These are phyloP conservation scores for Geosmithia putterillii DNA, from an alignment of 2,329 filamentous ascomycete species.

Conservation along the genomic window DNA sequence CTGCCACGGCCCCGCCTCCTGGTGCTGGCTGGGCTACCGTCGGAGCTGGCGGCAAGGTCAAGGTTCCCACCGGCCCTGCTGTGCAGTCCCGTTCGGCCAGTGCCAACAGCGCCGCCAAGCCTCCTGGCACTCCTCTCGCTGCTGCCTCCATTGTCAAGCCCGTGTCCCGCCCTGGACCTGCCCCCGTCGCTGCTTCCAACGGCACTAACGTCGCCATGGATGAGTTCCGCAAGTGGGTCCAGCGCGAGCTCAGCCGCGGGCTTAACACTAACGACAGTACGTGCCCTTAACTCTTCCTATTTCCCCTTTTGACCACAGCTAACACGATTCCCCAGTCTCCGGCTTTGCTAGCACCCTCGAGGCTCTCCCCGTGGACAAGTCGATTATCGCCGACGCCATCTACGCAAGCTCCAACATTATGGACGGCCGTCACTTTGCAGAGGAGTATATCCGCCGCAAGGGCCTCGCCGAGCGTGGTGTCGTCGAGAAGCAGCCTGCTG, in stretches of 20 bases:
- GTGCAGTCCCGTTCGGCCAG: constrained; percentile 34
- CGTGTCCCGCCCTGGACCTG: constrained; percentile 30
- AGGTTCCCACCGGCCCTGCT: constrained; percentile 52
- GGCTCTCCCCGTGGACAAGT: constrained; percentile 61
- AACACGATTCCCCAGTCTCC: constrained; percentile 45
- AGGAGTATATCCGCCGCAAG: constrained; percentile 88
- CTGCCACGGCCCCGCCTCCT: constrained; percentile 26
- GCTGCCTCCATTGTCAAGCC: constrained; percentile 35
- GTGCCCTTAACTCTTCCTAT: constrained; percentile 13
- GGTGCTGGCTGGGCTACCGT: constrained; percentile 79
- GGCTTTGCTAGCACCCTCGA: constrained; percentile 68
- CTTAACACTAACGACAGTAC: constrained; percentile 42
- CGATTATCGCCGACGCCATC: constrained; percentile 80
- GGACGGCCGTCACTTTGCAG: constrained; percentile 84
- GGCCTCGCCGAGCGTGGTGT: constrained; percentile 89
- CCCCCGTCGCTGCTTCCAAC: constrained; percentile 23
- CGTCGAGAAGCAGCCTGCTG: constrained; percentile 56
- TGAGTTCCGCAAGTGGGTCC: constrained; percentile 90
- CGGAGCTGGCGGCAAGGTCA: constrained; percentile 84
- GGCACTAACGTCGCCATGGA: constrained; percentile 52
- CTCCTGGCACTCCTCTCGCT: constrained; percentile 23
- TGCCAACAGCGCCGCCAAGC: constrained; percentile 24
- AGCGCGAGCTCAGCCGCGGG: constrained; percentile 65
- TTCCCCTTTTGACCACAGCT: constrained; percentile 9
- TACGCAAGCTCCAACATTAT: constrained; percentile 81